A percentile compares a stretch with the other conserved stretches of the same genome.
phyloP scores from a whole-genome alignment of 768 basidiomycete species.

The Tephrocybe sp. region DNA sequence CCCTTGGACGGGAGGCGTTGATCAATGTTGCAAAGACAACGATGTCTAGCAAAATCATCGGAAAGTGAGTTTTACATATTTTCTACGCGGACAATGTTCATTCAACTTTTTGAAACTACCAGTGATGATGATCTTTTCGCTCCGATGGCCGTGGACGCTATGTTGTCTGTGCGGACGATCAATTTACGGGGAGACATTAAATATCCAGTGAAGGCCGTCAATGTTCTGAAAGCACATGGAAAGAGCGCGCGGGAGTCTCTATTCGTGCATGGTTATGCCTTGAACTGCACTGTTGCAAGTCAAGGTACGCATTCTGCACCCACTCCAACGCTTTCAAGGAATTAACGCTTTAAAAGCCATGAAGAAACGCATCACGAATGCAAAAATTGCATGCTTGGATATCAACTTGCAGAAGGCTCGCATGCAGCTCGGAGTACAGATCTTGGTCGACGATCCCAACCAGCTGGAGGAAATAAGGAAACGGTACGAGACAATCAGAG shows the following conservation, averaged over 20 bases:
- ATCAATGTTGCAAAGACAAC: constrained; percentile 97
- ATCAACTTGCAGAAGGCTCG: constrained; percentile 95
- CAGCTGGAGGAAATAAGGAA: constrained; percentile 95
- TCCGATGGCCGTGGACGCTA: constrained; percentile 98
- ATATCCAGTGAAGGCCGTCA: constrained; percentile 99
- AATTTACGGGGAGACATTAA: constrained; percentile 94
- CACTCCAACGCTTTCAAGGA: neutral
- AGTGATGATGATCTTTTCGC: constrained; percentile 98
- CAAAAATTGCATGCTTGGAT: constrained; percentile 98
- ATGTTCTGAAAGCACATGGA: constrained; percentile 96
- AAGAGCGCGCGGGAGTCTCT: constrained; percentile 92
- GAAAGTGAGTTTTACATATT: constrained; percentile 63
- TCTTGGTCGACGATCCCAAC: constrained; percentile 93
- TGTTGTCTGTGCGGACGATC: constrained; percentile 94
- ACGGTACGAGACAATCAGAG: constrained; percentile 48
- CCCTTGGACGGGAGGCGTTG: constrained; percentile 87
- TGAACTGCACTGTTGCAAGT: constrained; percentile 98
- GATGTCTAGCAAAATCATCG: constrained; percentile 99
- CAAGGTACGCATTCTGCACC: constrained; percentile 65
- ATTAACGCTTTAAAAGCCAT: constrained; percentile 59
- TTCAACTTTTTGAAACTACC: neutral
- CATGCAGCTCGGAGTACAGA: constrained; percentile 98
- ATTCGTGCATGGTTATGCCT: constrained; percentile 93
- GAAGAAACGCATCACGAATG: constrained; percentile 90
- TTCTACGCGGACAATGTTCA: neutral